phyloP scores from a whole-genome alignment of 2,329 filamentous ascomycete species.

The Trichophyton equinum region DNA sequence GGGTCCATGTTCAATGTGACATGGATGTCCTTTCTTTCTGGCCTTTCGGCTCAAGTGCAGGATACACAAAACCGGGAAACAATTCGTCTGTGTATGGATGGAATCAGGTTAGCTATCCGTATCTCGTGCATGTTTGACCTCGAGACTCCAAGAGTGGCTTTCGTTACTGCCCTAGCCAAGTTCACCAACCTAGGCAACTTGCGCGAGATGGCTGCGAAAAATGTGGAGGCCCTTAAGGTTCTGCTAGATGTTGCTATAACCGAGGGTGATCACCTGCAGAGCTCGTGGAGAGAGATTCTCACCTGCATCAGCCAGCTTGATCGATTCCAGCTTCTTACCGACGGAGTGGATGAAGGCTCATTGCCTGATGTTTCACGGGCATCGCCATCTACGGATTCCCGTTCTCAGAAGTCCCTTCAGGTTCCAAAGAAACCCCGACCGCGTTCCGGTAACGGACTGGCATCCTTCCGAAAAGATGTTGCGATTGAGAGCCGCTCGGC shows the following conservation, averaged over 20 bases:
- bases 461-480: slow-evolving; percentile 61
- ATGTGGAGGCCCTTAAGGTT: slow-evolving; percentile 85
- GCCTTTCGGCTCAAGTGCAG: slow-evolving; percentile 83
- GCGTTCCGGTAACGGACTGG: slow-evolving; percentile 35
- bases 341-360: slow-evolving; percentile 82
- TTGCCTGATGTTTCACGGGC: slow-evolving; percentile 86
- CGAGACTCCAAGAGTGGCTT: slow-evolving; percentile 84
- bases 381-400: slow-evolving; percentile 46
- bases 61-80: slow-evolving; percentile 87
- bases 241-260: slow-evolving; percentile 84
- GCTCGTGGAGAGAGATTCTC: slow-evolving; percentile 90
- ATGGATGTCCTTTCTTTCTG: slow-evolving; percentile 98
- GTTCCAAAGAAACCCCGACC: slow-evolving; percentile 37
- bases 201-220: slow-evolving; percentile 89
- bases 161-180: slow-evolving; percentile 82
- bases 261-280: slow-evolving; percentile 77
- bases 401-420: slow-evolving; percentile 56
- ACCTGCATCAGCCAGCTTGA: slow-evolving; percentile 95
- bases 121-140: slow-evolving; percentile 91
- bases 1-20: slow-evolving; percentile 98
- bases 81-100: slow-evolving; percentile 84
- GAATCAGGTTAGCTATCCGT: slow-evolving; percentile 83
- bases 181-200: slow-evolving; percentile 94
- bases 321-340: slow-evolving; percentile 84
- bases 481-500: slow-evolving; percentile 86